These are phyloP conservation scores for Xylariaceae sp. DNA, from an alignment of 2,329 filamentous ascomycete genomes.

Conservation along the genomic window DNA sequence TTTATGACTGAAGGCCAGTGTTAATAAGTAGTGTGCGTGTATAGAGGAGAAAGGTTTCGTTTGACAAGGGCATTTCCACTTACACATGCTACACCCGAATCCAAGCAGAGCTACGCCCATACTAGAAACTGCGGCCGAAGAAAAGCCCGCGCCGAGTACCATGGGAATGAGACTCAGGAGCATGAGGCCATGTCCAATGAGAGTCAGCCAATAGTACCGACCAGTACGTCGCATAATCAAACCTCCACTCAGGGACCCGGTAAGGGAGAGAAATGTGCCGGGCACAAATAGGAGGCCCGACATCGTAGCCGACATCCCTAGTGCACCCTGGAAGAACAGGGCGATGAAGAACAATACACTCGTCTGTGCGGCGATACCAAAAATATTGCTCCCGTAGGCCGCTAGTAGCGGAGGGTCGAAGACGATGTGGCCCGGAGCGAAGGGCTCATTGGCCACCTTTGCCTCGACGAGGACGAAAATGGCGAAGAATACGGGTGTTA, in stretches of 20 bases:
- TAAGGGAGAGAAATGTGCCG: conserved; percentile 55
- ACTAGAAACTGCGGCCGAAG: conserved; percentile 48
- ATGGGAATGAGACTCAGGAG: conserved; percentile 51
- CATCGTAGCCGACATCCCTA: conserved; percentile 56
- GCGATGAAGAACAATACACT: conserved; percentile 67
- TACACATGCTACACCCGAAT: conserved; percentile 36
- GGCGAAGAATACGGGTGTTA: conserved; percentile 54
- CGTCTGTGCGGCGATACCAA: conserved; percentile 54
- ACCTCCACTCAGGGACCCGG: conserved; percentile 59
- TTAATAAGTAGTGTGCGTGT: not conserved
- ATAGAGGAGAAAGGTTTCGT: not conserved
- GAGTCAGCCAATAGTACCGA: conserved; percentile 64
- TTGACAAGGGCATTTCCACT: conserved; percentile 9
- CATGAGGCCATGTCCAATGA: conserved; percentile 49
- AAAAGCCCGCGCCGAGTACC: conserved; percentile 46
- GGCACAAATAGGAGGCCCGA: conserved; percentile 64
- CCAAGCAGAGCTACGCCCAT: conserved; percentile 49
- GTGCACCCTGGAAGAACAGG: conserved; percentile 69
- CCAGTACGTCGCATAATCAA: conserved; percentile 65
- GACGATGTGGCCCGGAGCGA: conserved; percentile 69
- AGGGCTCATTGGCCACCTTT: conserved; percentile 62
- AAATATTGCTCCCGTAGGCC: conserved; percentile 67
- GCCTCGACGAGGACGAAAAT: conserved; percentile 66
- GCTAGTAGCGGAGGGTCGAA: conserved; percentile 61
- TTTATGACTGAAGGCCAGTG: conserved; percentile 53